These are phyloP conservation scores for Lentinula sp. DNA, from an alignment of 768 basidiomycete genomes.

Conservation along the genomic window DNA sequence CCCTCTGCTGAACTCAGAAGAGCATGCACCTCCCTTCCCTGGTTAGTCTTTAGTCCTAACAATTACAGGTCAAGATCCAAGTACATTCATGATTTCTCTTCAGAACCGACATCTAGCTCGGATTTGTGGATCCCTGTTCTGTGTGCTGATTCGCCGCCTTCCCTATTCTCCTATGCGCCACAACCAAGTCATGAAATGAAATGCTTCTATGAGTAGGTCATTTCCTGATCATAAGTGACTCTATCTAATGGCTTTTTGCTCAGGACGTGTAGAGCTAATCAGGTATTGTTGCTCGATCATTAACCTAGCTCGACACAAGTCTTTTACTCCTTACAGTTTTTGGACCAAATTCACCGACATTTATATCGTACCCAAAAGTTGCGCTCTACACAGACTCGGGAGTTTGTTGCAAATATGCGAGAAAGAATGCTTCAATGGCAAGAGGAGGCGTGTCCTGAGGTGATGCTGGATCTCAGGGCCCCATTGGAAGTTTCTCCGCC, in stretches of 20 bases:
- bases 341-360: constrained; percentile 6
- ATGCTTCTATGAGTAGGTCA: constrained; percentile 6
- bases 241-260: neutral
- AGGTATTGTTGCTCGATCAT: neutral
- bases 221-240: neutral
- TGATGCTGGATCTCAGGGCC: neutral
- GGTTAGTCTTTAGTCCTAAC: neutral
- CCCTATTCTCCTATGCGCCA: constrained; percentile 6
- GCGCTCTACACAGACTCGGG: neutral
- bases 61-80: neutral
- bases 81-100: neutral
- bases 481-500: neutral
- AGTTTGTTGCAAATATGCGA: constrained; percentile 7
- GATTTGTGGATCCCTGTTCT: constrained; percentile 3
- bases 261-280: constrained; percentile 2
- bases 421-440: constrained; percentile 3
- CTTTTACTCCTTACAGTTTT: neutral
- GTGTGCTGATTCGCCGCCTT: constrained; percentile 1
- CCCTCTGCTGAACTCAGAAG: neutral
- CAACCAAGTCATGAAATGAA: constrained; percentile 4
- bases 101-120: neutral
- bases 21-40: constrained; percentile 3
- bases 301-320: neutral
- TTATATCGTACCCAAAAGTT: constrained; percentile 1
- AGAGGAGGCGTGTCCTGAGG: neutral